Base-by-base conservation (phyloP, 257 asterid genomes). In the Solanum sejunctum region DNA sequence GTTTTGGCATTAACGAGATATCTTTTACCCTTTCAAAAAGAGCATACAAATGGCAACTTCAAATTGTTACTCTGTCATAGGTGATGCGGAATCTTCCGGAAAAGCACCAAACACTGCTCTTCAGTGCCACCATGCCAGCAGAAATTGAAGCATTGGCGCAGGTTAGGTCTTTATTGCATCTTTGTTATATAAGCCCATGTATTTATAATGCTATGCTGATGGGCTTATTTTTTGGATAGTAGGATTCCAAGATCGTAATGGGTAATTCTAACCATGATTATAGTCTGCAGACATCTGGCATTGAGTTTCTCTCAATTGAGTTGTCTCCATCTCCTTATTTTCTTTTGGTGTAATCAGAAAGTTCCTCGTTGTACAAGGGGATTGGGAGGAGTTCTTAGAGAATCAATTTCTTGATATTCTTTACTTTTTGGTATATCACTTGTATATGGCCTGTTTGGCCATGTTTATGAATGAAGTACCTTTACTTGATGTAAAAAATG, bases 41-140 rank as follows among this genome's bases (percentile, higher is more conserved):
- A 66, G 32, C 17, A 66, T 66, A 78, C 17, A 78, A 78, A 51
- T 26, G 82, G 57, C 61, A 52, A 52, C 82, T 26, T 78, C 64
- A 26, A 51, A 78, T 52, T 87, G 45, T 81, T 56, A 57, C 83
- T 84, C 72, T 81, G 58, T 58, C 89, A 57, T 88, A 93, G 97
- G 95, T 94, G 88, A 95, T 95, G 98, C 95, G 85, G 84, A 95
- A 88, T 89, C 96, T 93, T 90, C 96, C 97, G 13, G 69, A 84
- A 82, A 95, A 92, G 87, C 98, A 94, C 88, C 98, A 95, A 85
- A 95, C 98, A 43, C 82, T 95, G 91, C 85, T 95, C 88, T 95
- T 95, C 83, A 94, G 98, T 90, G 98, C 98, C 28, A 95, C 98
- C 83, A 95, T 95, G 98, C 98, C 98, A 3, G 92, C 91, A 84